Evolutionary conservation across 805 yeast species (phyloP).

Genomic region (Helenozyma rhizophorensis): DNA sequence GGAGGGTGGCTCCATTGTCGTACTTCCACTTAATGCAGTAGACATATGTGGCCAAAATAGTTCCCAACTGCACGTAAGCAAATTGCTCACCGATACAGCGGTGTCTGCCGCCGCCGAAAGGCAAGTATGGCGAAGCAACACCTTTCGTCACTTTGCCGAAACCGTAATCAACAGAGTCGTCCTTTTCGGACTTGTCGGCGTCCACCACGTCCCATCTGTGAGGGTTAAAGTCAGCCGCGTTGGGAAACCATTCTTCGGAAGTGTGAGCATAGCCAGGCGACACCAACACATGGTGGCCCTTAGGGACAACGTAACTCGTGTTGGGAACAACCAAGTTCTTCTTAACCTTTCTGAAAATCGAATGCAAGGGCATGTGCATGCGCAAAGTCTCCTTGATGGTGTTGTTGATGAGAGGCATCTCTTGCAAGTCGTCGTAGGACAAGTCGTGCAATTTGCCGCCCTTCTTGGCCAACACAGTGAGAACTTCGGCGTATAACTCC

Average conservation of each 20-base stretch:
- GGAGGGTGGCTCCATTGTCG: conserved; percentile 39
- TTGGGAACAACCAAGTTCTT: conserved; percentile 76
- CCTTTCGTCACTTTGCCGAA: conserved; percentile 95
- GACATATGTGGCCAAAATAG: conserved; percentile 69
- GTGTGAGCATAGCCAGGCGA: conserved; percentile 91
- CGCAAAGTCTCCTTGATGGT: conserved; percentile 90
- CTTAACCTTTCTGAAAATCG: conserved; percentile 88
- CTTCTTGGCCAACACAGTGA: conserved; percentile 45
- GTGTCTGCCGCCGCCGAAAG: conserved; percentile 99
- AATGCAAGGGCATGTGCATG: conserved; percentile 94
- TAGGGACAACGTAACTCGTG: conserved; percentile 76
- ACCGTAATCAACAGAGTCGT: conserved; percentile 78
- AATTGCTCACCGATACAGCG: conserved; percentile 99
- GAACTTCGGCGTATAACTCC: conserved; percentile 71
- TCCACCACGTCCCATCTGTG: conserved; percentile 82
- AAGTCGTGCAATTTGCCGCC: conserved; percentile 48
- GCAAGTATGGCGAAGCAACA: conserved; percentile 91
- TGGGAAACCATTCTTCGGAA: conserved; percentile 73
- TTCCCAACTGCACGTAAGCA: conserved; percentile 90
- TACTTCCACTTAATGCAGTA: conserved; percentile 75
- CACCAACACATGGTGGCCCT: conserved; percentile 83
- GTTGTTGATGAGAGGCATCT: conserved; percentile 77
- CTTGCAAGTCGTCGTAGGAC: conserved; percentile 76
- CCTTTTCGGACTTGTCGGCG: conserved; percentile 23
- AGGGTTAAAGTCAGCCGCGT: conserved; percentile 70